Conservation (phyloP, 1,139 yeast species). For the Candida pseudoviswanathii region DNA sequence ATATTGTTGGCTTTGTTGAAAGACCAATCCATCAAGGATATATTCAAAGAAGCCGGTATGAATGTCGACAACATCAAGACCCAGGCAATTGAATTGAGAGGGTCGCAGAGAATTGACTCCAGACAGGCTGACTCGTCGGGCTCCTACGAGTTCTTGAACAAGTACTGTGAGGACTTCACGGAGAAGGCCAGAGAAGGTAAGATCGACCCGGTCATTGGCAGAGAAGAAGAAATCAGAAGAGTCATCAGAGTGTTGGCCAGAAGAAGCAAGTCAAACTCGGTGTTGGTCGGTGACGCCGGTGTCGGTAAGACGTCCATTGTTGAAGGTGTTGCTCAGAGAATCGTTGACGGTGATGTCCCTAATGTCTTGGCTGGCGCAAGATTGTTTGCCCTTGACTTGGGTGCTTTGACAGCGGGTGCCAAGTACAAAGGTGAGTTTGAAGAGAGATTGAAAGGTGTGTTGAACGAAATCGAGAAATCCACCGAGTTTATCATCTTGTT, state of each 20-base stretch:
- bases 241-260: slow-evolving; percentile 93
- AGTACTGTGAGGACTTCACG: slow-evolving; percentile 92
- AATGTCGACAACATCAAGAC: slow-evolving; percentile 72
- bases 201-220: slow-evolving; percentile 96
- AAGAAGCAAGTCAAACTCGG: slow-evolving; percentile 95
- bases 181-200: slow-evolving; percentile 92
- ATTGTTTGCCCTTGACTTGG: slow-evolving; percentile 86
- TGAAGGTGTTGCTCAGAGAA: slow-evolving; percentile 98
- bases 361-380: slow-evolving; percentile 77
- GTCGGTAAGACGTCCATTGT: slow-evolving; percentile 98
- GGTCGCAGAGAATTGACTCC: slow-evolving; percentile 89
- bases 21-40: slow-evolving; percentile 66
- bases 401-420: slow-evolving; percentile 98
- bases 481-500: slow-evolving; percentile 84
- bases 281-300: slow-evolving; percentile 98
- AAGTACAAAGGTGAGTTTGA: slow-evolving; percentile 98
- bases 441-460: slow-evolving; percentile 94
- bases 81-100: slow-evolving; percentile 85
- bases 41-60: slow-evolving; percentile 75
- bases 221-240: slow-evolving; percentile 97
- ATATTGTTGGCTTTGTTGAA: slow-evolving; percentile 81
- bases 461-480: slow-evolving; percentile 89
- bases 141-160: slow-evolving; percentile 77
- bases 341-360: slow-evolving; percentile 94
- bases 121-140: slow-evolving; percentile 91